phyloP scores from a whole-genome alignment of 306 rosid genomes.

The Rosa persica region DNA sequence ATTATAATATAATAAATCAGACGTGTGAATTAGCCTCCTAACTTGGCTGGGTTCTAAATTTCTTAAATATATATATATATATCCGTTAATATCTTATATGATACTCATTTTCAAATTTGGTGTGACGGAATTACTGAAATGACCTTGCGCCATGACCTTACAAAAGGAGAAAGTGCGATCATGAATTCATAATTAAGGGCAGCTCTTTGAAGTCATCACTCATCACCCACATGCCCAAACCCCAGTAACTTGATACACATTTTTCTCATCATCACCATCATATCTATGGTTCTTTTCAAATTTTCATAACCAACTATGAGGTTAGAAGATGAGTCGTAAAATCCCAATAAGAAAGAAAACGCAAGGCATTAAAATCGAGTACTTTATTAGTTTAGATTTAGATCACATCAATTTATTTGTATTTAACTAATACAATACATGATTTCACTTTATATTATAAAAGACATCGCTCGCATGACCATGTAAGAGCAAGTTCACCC shows the following conservation, averaged over 20 bases:
- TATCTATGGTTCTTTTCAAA: background rate
- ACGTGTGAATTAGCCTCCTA: too few species aligned
- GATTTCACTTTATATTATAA: too few species aligned
- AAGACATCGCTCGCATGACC: too few species aligned
- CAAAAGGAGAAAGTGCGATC: background rate
- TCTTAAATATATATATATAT: too few species aligned
- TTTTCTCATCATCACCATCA: slow-evolving; percentile 5
- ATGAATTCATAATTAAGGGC: slow-evolving; percentile 14
- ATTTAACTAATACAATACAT: background rate
- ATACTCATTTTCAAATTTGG: slow-evolving; percentile 24
- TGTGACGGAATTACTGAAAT: background rate
- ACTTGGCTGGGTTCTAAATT: too few species aligned
- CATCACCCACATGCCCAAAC: slow-evolving; percentile 20
- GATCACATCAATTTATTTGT: background rate
- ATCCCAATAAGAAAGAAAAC: too few species aligned
- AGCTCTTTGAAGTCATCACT: background rate
- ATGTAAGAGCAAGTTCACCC: too few species aligned
- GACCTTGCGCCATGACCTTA: background rate
- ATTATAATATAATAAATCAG: too few species aligned
- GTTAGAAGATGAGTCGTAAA: too few species aligned
- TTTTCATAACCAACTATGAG: background rate
- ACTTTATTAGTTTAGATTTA: background rate
- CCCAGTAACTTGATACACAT: background rate
- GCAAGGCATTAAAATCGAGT: too few species aligned
- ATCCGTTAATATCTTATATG: background rate